Percentiles rank a stretch among this genome's conserved stretches.
phyloP scores from a whole-genome alignment of 1,284 basidiomycete genomes.

The Moniliophthora roreri region DNA sequence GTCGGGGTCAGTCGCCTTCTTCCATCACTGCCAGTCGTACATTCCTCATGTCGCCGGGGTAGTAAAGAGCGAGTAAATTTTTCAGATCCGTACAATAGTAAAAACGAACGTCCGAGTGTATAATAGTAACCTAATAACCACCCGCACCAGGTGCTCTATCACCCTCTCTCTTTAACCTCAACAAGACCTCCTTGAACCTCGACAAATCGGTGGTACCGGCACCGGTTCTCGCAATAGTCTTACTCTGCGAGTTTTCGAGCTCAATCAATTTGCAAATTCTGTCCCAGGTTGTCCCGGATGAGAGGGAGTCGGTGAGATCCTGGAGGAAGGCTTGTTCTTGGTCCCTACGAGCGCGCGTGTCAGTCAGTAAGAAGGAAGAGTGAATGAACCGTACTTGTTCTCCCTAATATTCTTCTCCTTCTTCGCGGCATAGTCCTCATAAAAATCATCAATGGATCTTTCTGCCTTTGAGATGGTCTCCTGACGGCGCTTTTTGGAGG shows the following conservation, averaged over 20 bases:
- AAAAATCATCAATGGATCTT: slow-evolving; percentile 93
- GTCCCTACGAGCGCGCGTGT: slow-evolving; percentile 58
- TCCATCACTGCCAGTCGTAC: too few species aligned
- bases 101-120: neutral
- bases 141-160: slow-evolving; percentile 88
- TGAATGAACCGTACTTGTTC: slow-evolving; percentile 79
- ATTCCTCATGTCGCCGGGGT: too few species aligned
- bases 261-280: slow-evolving; percentile 88
- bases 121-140: slow-evolving; percentile 61
- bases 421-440: slow-evolving; percentile 89
- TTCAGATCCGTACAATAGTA: too few species aligned
- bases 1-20: too few species aligned
- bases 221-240: slow-evolving; percentile 87
- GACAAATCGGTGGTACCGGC: slow-evolving; percentile 88
- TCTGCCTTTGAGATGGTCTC: slow-evolving; percentile 91
- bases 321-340: slow-evolving; percentile 83
- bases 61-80: too few species aligned
- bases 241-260: slow-evolving; percentile 95
- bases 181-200: slow-evolving; percentile 89
- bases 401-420: slow-evolving; percentile 93
- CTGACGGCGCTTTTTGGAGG: slow-evolving; percentile 76
- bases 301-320: slow-evolving; percentile 73
- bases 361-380: neutral
- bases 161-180: slow-evolving; percentile 86
- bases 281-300: slow-evolving; percentile 94